A percentile compares a stretch with the other conserved stretches of the same genome.
Evolutionary conservation across 1,284 basidiomycete species (phyloP).

Genomic region (Neonothopanus nambi): DNA sequence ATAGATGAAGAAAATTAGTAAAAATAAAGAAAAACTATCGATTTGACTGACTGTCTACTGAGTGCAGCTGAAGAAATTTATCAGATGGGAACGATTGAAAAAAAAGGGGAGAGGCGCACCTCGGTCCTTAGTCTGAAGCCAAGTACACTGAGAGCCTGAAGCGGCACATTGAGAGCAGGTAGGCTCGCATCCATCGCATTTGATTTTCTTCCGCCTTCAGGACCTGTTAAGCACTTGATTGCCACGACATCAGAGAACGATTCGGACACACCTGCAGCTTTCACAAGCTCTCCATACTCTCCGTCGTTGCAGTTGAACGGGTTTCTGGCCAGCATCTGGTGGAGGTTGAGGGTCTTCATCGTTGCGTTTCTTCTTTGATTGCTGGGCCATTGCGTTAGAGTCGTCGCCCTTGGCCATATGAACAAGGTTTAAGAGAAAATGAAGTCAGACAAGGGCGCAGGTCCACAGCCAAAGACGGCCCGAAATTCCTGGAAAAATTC

Average conservation of each 20-base stretch:
- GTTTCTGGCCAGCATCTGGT: constrained; percentile 59
- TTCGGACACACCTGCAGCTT: constrained; percentile 69
- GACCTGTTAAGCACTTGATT: constrained; percentile 20
- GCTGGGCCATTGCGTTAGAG: constrained; percentile 49
- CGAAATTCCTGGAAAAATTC: neutral
- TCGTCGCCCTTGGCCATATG: constrained; percentile 53
- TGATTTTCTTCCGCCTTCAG: constrained; percentile 82
- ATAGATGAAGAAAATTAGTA: constrained; percentile 18
- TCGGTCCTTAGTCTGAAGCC: constrained; percentile 85
- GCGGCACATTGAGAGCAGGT: constrained; percentile 78
- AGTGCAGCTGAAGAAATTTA: constrained; percentile 53
- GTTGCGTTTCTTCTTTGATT: constrained; percentile 69
- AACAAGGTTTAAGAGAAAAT: constrained; percentile 4
- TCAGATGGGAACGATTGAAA: neutral
- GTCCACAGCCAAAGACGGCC: constrained; percentile 5
- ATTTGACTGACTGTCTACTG: constrained; percentile 72
- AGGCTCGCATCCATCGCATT: constrained; percentile 82
- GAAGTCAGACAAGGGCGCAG: neutral
- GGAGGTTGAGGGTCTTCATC: constrained; percentile 55
- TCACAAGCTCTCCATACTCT: constrained; percentile 84
- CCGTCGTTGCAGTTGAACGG: constrained; percentile 72
- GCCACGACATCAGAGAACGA: constrained; percentile 11
- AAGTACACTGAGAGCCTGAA: constrained; percentile 75
- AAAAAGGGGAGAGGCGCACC: constrained; percentile 3
- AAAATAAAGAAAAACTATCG: constrained; percentile 11